Base-by-base conservation (phyloP, 768 basidiomycete species). In the Arthromyces matolae region DNA sequence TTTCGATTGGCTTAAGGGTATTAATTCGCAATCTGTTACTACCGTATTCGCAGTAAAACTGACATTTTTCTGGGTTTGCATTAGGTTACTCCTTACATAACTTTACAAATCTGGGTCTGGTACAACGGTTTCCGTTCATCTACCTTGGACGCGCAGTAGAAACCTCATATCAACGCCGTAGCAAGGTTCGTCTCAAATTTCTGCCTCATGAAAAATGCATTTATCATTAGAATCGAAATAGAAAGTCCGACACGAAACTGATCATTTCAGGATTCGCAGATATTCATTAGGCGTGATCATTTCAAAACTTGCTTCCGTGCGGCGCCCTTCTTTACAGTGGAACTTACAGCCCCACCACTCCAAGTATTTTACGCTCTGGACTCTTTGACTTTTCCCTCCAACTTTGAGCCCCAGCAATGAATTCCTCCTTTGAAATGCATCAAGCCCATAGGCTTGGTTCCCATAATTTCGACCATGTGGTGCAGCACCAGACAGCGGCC, bases 261-360 rank as follows among this genome's bases (percentile, higher is more conserved):
- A 63, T 71, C 70, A 62, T 62, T 64, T 65, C 71, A 59, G 61
- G 71, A 71, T 70, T 67, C 67, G 65, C 70, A n/a, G 58, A 57
- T 50, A 53, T 48, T 22, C 25, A n/a, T 38, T 22, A 49, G 52
- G 50, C 49, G 42, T 47, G 38, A 32, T 42, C 47, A 51, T 49
- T 52, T 47, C n/a, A n/a, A n/a, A n/a, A n/a, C n/a, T n/a, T n/a
- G n/a, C n/a, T n/a, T n/a, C n/a, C n/a, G n/a, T n/a, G n/a, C n/a
- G n/a, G n/a, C n/a, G n/a, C n/a, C n/a, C n/a, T n/a, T n/a, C n/a
- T n/a, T n/a, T 34, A 44, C 44, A 37, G 3, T 3, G 43, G 40
- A 47, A 52, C 20, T 28, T 20, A 18, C 44, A 25, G 50, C 28
- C 44, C 18, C 29, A 43, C 38, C 38, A 43, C 27, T 34, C 51